A percentile compares a stretch with the other conserved stretches of the same genome.
phyloP scores from a whole-genome alignment of 805 yeast species.

The Pichia scutulata region DNA sequence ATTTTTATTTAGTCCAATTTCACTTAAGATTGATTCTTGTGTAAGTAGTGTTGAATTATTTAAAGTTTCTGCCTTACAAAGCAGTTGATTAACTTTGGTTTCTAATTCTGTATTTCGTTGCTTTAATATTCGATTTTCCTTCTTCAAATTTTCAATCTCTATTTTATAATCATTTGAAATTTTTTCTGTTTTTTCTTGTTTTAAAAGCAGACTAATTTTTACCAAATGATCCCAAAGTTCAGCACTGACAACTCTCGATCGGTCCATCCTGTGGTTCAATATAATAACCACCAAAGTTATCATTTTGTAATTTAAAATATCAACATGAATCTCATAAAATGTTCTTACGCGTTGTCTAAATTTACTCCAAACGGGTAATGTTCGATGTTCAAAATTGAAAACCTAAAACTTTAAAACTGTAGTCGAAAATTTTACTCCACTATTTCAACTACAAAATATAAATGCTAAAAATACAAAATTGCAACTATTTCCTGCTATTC shows the following conservation, averaged over 20 bases:
- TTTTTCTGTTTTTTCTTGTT: neutral
- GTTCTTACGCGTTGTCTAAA: neutral
- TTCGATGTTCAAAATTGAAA: neutral
- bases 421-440: too few relatives aligned
- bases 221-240: slow-evolving; percentile 1
- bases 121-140: slow-evolving; percentile 3
- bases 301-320: too few relatives aligned
- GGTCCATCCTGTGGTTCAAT: neutral
- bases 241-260: neutral
- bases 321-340: neutral
- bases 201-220: neutral
- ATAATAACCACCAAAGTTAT: too few relatives aligned
- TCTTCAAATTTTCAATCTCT: neutral
- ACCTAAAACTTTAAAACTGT: too few relatives aligned
- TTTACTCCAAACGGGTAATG: neutral
- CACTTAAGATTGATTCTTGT: neutral
- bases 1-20: neutral
- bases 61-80: neutral
- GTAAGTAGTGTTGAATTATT: neutral
- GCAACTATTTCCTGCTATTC: too few relatives aligned
- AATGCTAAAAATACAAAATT: too few relatives aligned
- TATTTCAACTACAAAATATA: too few relatives aligned
- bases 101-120: neutral
- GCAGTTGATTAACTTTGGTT: neutral
- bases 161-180: neutral